Base-by-base conservation (phyloP, 176 grass and related monocot genomes). In the Raddia guianensis region DNA sequence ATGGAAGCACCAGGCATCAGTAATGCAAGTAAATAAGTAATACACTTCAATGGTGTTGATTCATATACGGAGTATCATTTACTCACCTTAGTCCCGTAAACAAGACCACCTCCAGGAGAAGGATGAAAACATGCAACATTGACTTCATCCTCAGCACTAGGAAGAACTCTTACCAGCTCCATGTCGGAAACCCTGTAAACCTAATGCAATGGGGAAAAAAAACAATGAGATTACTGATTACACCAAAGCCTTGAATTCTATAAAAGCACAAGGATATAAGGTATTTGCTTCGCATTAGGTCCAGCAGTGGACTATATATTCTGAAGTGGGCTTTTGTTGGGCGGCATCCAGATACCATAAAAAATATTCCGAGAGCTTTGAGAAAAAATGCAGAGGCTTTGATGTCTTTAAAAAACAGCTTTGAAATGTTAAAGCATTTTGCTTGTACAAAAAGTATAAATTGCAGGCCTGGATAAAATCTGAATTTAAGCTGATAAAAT, bases 151-250 rank as follows among this genome's bases (percentile, higher is more conserved):
- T 97, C 93, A 45, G 90, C 90, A 66, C 93, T 97, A 53, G 94
- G 91, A 69, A 97, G 86, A 68, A 99, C 89, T 84, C 88, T 95
- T 81, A 99, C 90, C 58, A 99, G 93, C 82, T 93, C 90, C 97
- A 99, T 99, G 85, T 96, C 97, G 13, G 88, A 96, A 79, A 99
- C 97, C 90, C 97, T 93, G 80, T 99, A 99, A 46, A 99, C 93
- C 97, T 99, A 70, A 84, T 64, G 35, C 14, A 59, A 86, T 75
- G 49, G 49, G 69, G 7, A 0, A 46, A 86, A 64, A 46, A 72
- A 77, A 80, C 43, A 86, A 74, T 18, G 13, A 4, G 11, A 79
- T 79, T 63, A 65, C 62, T 61, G 11, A 79, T 79, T 63, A 65
- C 62, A 66, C 50, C 20, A 54, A 55, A 77, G 48, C 34, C 8